Percentiles rank a stretch among this genome's conserved stretches.
These are phyloP conservation scores for Fusarium sp. DNA, from an alignment of 2,329 filamentous ascomycete species.

Conservation along the genomic window DNA sequence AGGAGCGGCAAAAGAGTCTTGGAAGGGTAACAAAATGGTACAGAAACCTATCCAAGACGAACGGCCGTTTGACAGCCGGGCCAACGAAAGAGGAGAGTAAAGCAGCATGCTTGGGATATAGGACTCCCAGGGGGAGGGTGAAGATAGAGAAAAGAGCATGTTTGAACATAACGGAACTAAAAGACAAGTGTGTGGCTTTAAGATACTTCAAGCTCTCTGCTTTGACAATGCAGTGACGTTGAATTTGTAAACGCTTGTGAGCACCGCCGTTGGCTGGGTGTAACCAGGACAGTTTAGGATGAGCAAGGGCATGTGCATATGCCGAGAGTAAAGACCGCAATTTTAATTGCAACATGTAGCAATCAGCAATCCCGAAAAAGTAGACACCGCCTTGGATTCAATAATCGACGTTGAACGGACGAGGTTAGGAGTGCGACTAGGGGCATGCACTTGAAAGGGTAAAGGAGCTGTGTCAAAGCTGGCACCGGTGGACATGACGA, in stretches of 20 bases:
- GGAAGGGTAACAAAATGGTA: conserved; percentile 30
- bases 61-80: conserved; percentile 33
- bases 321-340: conserved; percentile 41
- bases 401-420: conserved; percentile 22
- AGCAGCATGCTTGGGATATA: conserved; percentile 33
- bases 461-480: conserved; percentile 41
- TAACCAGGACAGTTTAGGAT: conserved; percentile 37
- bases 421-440: conserved; percentile 28
- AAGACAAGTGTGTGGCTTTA: conserved; percentile 42
- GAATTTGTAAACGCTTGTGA: conserved; percentile 41
- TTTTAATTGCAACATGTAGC: conserved; percentile 36
- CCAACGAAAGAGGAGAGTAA: conserved; percentile 42
- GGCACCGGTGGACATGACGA: conserved; percentile 36
- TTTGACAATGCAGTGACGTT: conserved; percentile 42
- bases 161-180: conserved; percentile 31
- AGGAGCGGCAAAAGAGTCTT: conserved; percentile 45
- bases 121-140: conserved; percentile 44
- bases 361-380: conserved; percentile 27
- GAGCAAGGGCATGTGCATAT: conserved; percentile 45
- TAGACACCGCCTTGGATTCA: conserved; percentile 16
- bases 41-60: conserved; percentile 33
- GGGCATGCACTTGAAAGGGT: conserved; percentile 37
- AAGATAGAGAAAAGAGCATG: conserved; percentile 38
- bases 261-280: conserved; percentile 41
- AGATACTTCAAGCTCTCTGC: conserved; percentile 30